Evolutionary conservation across 768 basidiomycete species (phyloP).

Genomic region (Lentinula sp.): DNA sequence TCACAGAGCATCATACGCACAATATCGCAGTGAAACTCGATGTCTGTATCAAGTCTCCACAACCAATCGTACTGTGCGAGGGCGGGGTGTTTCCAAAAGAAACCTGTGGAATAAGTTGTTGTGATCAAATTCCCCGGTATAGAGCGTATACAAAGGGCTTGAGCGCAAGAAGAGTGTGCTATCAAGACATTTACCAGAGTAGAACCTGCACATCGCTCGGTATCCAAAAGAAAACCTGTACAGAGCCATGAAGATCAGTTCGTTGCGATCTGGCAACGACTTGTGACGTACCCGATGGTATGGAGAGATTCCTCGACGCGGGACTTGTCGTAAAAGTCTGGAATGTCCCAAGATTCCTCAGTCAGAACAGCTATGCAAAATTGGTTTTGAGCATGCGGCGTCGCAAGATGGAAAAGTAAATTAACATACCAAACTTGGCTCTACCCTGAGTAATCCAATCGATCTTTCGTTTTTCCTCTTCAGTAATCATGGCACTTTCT

Average conservation of each 20-base stretch:
- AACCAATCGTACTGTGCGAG: conserved; percentile 22
- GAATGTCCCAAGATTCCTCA: conserved; percentile 19
- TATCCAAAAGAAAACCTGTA: conserved; percentile 21
- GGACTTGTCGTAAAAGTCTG: conserved; percentile 15
- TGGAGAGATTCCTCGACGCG: conserved; percentile 17
- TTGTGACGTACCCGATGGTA: conserved; percentile 16
- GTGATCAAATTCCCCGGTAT: neutral
- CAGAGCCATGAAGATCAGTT: neutral
- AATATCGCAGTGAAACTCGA: conserved; percentile 25
- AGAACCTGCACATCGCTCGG: conserved; percentile 24
- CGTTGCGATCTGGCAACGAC: neutral
- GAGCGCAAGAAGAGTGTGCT: too few relatives aligned
- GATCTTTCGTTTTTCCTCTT: conserved; percentile 18
- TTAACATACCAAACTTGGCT: conserved; percentile 18
- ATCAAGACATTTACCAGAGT: conserved; percentile 16
- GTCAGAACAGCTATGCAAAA: conserved; percentile 12
- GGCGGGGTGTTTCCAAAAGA: conserved; percentile 23
- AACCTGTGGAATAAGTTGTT: conserved; percentile 12
- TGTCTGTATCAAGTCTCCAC: conserved; percentile 24
- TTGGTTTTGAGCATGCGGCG: neutral
- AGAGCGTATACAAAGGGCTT: neutral
- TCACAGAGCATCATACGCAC: conserved; percentile 10
- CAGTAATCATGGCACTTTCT: conserved; percentile 15
- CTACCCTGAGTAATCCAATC: conserved; percentile 20
- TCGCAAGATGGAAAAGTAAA: neutral